phyloP scores from a whole-genome alignment of 2,329 filamentous ascomycete genomes.

The Talaromyces sp. region DNA sequence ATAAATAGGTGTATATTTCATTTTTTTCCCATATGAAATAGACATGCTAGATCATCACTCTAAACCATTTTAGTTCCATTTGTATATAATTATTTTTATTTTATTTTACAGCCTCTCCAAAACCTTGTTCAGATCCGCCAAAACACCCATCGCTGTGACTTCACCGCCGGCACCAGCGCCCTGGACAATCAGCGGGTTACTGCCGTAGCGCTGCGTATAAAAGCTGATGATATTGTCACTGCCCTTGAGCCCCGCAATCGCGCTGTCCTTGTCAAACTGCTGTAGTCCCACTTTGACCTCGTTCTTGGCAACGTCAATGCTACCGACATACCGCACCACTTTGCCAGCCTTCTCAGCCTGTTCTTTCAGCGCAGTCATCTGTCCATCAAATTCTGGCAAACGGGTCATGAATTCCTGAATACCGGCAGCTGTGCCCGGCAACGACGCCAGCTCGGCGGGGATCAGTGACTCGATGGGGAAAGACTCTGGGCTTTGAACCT shows the following conservation, averaged over 20 bases:
- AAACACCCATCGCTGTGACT: constrained; percentile 96
- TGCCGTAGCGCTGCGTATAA: constrained; percentile 91
- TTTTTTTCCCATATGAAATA: not conserved
- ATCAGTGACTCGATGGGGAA: constrained; percentile 96
- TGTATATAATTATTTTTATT: not conserved
- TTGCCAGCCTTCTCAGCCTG: constrained; percentile 82
- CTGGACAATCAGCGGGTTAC: constrained; percentile 88
- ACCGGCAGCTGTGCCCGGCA: constrained; percentile 48
- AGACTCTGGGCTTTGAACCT: constrained; percentile 74
- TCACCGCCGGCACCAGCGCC: constrained; percentile 91
- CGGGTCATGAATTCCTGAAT: constrained; percentile 82
- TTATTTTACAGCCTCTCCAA: constrained; percentile 57
- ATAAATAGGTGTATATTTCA: not conserved
- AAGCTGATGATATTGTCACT: constrained; percentile 99
- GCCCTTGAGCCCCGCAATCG: constrained; percentile 90
- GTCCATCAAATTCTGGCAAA: constrained; percentile 75
- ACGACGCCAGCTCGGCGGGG: constrained; percentile 76
- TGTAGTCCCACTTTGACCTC: constrained; percentile 88
- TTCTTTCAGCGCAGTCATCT: constrained; percentile 86
- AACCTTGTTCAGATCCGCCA: constrained; percentile 88
- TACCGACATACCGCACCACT: constrained; percentile 90
- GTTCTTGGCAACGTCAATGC: constrained; percentile 77
- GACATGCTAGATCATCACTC: constrained; percentile 29
- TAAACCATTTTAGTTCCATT: not conserved
- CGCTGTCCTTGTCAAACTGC: constrained; percentile 80